Base-by-base conservation (phyloP, 2,329 filamentous ascomycete genomes). In the Fusarium tuaranense region DNA sequence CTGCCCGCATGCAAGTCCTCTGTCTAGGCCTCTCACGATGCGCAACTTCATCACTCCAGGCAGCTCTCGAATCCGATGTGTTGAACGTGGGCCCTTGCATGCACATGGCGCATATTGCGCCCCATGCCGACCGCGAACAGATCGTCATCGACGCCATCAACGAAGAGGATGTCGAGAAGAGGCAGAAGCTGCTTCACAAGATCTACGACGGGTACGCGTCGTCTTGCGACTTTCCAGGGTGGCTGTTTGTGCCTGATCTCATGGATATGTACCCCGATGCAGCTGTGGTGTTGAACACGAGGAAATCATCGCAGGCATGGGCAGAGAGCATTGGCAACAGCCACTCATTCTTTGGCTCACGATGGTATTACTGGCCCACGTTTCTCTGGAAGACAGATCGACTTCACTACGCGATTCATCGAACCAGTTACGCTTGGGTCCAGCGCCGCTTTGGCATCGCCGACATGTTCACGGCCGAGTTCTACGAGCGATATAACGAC, bases 191-290 rank as follows among this genome's bases (percentile, higher is more conserved):
- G 13, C 76, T 82, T 10, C 71, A 76, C 63, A 58, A 74, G 36
- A 65, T 82, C 39, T 80, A 81, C 59, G 76, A 79, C 46, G 79
- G 80, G 20, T 81, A 80, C 65, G 69, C 72, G 18, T 77, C 75
- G 39, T 63, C 76, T 2, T 68, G 77, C 70, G 68, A 82, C 66
- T 79, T 81, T 38, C 82, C 82, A 2, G 79, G 69, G 7, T 77
- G 78, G 59, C 63, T 71, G 55, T 83, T 83, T 67, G 65, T 76
- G 9, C 76, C 80, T 22, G 81, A 83, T 67, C 75, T 83, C n/a
- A 82, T 83, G 79, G 82, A 83, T 58, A 80, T 83, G 80, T 83
- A 81, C 22, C 81, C 81, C 2, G 76, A 80, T 2, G 81, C 81
- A 3, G 57, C 62, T 2, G 65, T 83, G 57, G 70, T 83, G 7